Conservation (phyloP, 805 yeast genomes). For the Metschnikowia drakensbergensis region DNA sequence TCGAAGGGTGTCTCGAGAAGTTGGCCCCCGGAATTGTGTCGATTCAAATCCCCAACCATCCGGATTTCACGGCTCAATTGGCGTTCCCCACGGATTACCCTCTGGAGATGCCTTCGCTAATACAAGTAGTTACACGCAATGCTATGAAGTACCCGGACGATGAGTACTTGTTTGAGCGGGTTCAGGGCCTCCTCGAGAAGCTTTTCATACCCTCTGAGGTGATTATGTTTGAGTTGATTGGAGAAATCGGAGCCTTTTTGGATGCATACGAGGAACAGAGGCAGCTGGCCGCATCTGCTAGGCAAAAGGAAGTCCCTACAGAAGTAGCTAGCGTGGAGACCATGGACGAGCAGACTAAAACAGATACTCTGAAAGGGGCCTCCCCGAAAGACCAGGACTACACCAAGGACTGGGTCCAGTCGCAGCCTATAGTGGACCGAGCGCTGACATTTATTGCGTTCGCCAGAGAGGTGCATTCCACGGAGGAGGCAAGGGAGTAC, state of each 20-base stretch:
- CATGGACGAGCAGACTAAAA: neutral
- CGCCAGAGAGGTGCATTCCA: slow-evolving; percentile 57
- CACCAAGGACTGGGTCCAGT: slow-evolving; percentile 68
- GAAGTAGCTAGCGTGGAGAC: neutral
- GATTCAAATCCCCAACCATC: slow-evolving; percentile 59
- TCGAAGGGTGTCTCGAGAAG: slow-evolving; percentile 55
- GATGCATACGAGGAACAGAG: slow-evolving; percentile 25
- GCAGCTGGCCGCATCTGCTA: slow-evolving; percentile 4
- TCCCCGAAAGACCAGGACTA: slow-evolving; percentile 33
- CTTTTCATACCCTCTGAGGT: slow-evolving; percentile 62
- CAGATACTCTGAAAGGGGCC: neutral
- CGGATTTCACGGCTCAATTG: slow-evolving; percentile 56
- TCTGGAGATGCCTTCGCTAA: slow-evolving; percentile 52
- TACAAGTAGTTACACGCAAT: slow-evolving; percentile 48
- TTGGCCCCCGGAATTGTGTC: slow-evolving; percentile 41
- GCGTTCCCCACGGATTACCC: slow-evolving; percentile 77
- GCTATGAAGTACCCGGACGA: slow-evolving; percentile 37
- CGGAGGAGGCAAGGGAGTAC: slow-evolving; percentile 59
- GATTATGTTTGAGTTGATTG: slow-evolving; percentile 72
- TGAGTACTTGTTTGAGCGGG: slow-evolving; percentile 41
- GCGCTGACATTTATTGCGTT: slow-evolving; percentile 83
- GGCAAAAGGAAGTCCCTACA: neutral
- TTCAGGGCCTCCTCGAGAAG: slow-evolving; percentile 46
- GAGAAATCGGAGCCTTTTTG: slow-evolving; percentile 55
- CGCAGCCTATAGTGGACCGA: slow-evolving; percentile 78